Base-by-base conservation (phyloP, 768 basidiomycete species). In the Brasilioporus rufonigricans region DNA sequence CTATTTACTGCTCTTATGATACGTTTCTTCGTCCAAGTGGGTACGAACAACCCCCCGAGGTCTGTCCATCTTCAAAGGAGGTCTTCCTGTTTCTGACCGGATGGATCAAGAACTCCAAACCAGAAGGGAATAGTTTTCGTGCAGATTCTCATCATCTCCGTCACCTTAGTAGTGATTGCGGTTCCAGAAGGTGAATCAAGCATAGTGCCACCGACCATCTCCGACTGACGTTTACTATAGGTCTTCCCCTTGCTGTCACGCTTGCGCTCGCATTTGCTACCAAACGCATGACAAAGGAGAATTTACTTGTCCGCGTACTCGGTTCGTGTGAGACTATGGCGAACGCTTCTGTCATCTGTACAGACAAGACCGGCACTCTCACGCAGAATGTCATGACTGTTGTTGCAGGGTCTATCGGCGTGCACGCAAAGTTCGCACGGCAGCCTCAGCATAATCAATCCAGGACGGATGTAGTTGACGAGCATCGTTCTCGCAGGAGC, bases 291-390 rank as follows among this genome's bases (percentile, higher is more conserved):
- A 91, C 95, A 10, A 82, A 87, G 65, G 90, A 94, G 72, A 97
- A 97, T 50, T 78, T 98, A 0, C 84, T 99, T 40, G 97, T 98
- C 29, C 93, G 96, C 51, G 91, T 98, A 5, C 83, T 99, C 32
- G 91, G 91, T 8, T 94, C 94, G 13, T 98, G 96, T 72, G 97
- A 99, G 74, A 98, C 93, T 0, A 98, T 98, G 96, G 96, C 91
- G 21, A 98, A 98, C 63, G 91, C 96, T 5, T 95, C 90, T 21
- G 94, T 98, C 55, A 83, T 98, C 4, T 94, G 93, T 73, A 95
- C 93, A 14, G 93, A 95, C 78, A 95, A 96, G 76, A 96, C 94
- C 2, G 96, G 96, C 35, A 98, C 96, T 10, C 85, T 99, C 23
- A 99, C 97, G 0, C 88, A 92, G 67, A 98, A 98, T 74, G 76